Evolutionary conservation across 2,329 filamentous ascomycete species (phyloP).

Genomic region (Diaporthe ilicicola): DNA sequence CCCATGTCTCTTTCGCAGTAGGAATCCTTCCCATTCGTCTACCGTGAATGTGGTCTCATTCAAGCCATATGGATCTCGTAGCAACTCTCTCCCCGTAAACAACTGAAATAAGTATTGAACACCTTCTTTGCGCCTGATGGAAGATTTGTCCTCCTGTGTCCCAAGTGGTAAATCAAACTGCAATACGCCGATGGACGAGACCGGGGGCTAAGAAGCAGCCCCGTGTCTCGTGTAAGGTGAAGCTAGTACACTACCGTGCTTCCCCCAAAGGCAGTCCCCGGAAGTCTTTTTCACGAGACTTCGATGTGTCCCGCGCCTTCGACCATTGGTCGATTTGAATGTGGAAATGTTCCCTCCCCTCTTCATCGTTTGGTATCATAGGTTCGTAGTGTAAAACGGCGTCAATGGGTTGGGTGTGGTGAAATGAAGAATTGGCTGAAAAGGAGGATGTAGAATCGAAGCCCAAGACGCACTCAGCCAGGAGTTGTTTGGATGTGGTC

Average conservation of each 20-base stretch:
- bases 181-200: not conserved
- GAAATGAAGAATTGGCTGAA: constrained; percentile 26
- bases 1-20: constrained; percentile 7
- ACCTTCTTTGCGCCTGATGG: constrained; percentile 26
- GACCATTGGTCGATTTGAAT: constrained; percentile 25
- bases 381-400: constrained; percentile 20
- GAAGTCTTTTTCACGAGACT: constrained; percentile 1
- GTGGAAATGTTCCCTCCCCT: constrained; percentile 5
- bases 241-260: constrained; percentile 9
- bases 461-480: constrained; percentile 22
- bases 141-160: constrained; percentile 1
- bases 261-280: constrained; percentile 7
- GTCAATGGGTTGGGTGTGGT: constrained; percentile 14
- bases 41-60: constrained; percentile 14
- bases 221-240: not conserved
- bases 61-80: constrained; percentile 15
- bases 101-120: constrained; percentile 26
- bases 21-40: not conserved
- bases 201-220: not conserved
- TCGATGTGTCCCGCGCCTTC: constrained; percentile 21
- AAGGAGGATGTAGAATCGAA: constrained; percentile 18
- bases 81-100: constrained; percentile 8
- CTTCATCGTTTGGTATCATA: constrained; percentile 28
- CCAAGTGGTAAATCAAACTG: constrained; percentile 11
- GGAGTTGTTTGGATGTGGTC: constrained; percentile 20